phyloP scores from a whole-genome alignment of 2,329 filamentous ascomycete species.

The Cladosporium sp. region DNA sequence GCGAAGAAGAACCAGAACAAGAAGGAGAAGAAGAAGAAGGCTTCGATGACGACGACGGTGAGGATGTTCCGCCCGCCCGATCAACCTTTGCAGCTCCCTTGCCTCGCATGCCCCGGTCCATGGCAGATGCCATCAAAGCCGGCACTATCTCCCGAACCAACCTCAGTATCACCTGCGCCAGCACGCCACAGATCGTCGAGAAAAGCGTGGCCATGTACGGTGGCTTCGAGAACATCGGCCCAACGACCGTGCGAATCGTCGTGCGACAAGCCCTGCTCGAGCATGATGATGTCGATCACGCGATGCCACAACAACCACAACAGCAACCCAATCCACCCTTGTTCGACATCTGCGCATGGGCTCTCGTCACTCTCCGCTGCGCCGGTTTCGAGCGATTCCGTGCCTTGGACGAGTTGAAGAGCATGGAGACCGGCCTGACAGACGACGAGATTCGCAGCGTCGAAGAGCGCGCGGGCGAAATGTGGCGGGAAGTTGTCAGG shows the following conservation, averaged over 20 bases:
- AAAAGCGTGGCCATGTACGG: conserved; percentile 3
- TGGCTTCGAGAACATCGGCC: not conserved
- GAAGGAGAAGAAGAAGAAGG: not conserved
- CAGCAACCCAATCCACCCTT: not conserved
- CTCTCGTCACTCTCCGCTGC: not conserved
- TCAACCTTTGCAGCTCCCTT: not conserved
- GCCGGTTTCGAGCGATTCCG: not conserved
- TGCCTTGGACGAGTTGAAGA: not conserved
- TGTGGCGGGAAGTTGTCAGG: not conserved
- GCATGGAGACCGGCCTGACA: not conserved
- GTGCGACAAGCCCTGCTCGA: conserved; percentile 7
- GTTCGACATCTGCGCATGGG: conserved; percentile 7
- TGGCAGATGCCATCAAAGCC: not conserved
- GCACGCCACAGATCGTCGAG: not conserved
- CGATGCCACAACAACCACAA: not conserved
- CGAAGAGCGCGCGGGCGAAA: not conserved
- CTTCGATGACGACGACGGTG: not conserved
- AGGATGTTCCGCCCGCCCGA: not conserved
- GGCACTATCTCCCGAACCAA: not conserved
- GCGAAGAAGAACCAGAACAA: not conserved
- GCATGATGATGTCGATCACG: not conserved
- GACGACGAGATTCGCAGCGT: not conserved
- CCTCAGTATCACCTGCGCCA: not conserved
- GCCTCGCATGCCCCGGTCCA: not conserved
- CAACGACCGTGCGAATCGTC: not conserved